Evolutionary conservation across 2,329 filamentous ascomycete genomes (phyloP).

Genomic region (Penicillium concentricum): DNA sequence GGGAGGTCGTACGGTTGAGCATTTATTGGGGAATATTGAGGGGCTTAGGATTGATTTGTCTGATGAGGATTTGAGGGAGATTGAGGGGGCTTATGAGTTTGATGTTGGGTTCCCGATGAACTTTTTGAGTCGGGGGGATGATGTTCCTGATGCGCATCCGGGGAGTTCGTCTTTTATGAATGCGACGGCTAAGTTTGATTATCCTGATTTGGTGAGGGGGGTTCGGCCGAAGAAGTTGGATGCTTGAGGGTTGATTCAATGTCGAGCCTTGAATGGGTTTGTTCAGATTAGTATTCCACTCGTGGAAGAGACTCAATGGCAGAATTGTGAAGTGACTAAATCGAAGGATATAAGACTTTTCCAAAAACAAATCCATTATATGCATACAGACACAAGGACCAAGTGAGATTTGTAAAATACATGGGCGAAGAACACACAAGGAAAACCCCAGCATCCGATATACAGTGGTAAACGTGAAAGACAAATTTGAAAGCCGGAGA

Average conservation of each 20-base stretch:
- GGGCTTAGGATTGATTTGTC: conserved; percentile 53
- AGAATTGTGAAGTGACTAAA: not conserved
- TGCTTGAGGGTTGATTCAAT: not conserved
- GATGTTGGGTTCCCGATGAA: conserved; percentile 42
- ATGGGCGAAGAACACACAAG: conserved; percentile 23
- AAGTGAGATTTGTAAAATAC: conserved; percentile 34
- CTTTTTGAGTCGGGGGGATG: conserved; percentile 13
- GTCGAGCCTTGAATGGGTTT: too few relatives aligned
- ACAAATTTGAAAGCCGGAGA: conserved; percentile 1
- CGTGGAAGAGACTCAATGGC: not conserved
- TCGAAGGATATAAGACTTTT: not conserved
- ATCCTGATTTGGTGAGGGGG: conserved; percentile 15
- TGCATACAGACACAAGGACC: conserved; percentile 31
- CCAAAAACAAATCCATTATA: conserved; percentile 30
- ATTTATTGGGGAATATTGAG: conserved; percentile 56
- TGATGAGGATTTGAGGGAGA: conserved; percentile 54
- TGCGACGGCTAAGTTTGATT: conserved; percentile 16
- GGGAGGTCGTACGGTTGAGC: conserved; percentile 54
- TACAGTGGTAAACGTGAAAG: conserved; percentile 20
- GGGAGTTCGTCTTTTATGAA: conserved; percentile 10
- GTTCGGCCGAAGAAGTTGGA: conserved; percentile 10
- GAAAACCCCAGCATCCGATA: conserved; percentile 23
- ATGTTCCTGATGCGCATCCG: conserved; percentile 14
- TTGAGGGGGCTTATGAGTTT: conserved; percentile 56
- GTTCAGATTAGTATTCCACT: not conserved